A percentile compares a stretch with the other conserved stretches of the same genome.
Evolutionary conservation across 768 basidiomycete species (phyloP).

Genomic region (Suillus discolor): DNA sequence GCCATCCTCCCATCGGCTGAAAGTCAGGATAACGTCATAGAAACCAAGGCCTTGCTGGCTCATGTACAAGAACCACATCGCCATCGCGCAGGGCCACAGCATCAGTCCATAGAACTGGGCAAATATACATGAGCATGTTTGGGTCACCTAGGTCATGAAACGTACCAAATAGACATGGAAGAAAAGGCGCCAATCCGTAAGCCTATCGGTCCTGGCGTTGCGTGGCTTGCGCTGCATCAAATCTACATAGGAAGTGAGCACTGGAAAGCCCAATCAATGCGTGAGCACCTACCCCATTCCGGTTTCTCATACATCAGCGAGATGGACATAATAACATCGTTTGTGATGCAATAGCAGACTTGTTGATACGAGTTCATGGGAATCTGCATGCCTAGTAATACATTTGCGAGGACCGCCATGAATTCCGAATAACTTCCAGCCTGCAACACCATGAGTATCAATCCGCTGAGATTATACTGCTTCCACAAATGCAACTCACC

Average conservation of each 20-base stretch:
- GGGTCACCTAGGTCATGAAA: constrained; percentile 15
- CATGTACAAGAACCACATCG: constrained; percentile 44
- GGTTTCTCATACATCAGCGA: constrained; percentile 46
- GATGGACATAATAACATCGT: constrained; percentile 45
- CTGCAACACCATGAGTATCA: constrained; percentile 18
- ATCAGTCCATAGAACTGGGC: constrained; percentile 44
- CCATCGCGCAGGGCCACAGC: constrained; percentile 47
- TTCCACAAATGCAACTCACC: constrained; percentile 13
- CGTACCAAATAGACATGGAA: constrained; percentile 49
- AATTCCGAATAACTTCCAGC: constrained; percentile 54
- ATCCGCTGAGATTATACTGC: background rate
- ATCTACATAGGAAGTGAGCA: constrained; percentile 22
- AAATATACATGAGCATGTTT: background rate
- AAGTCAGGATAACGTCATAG: constrained; percentile 40
- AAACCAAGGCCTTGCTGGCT: constrained; percentile 34
- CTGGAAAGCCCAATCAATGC: background rate
- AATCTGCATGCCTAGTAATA: constrained; percentile 53
- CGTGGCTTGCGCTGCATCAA: constrained; percentile 45
- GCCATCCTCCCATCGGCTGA: constrained; percentile 40
- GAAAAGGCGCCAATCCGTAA: constrained; percentile 52
- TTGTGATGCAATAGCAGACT: constrained; percentile 47
- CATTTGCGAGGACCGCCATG: constrained; percentile 51
- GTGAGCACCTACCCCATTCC: constrained; percentile 33
- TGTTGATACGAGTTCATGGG: constrained; percentile 51
- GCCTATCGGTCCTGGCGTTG: constrained; percentile 46